Percentiles rank a stretch among this genome's conserved stretches.
Conservation (phyloP, 148 eudicot genomes). For the Talinum fruticosum region DNA sequence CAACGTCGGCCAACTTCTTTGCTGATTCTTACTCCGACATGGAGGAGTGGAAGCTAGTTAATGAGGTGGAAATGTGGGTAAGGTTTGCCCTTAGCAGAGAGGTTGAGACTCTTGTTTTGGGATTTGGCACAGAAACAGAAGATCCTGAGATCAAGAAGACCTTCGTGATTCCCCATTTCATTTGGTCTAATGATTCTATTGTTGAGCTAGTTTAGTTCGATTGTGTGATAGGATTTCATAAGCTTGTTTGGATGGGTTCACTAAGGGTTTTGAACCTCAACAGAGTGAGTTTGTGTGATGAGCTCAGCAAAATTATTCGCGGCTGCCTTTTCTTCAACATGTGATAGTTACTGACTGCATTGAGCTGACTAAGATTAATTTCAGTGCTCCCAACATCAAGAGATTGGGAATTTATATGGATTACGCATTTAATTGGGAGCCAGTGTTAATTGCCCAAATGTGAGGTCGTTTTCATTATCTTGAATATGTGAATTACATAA, state of each 20-base stretch:
- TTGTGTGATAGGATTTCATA: neutral
- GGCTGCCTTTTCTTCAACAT: neutral
- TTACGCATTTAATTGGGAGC: too few species aligned
- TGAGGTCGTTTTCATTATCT: neutral
- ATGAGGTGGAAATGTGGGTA: slow-evolving; percentile 3
- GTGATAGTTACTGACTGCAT: neutral
- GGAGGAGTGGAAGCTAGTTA: neutral
- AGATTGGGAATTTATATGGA: neutral
- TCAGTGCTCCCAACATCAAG: neutral
- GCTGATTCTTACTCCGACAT: too few species aligned
- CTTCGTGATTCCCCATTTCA: neutral
- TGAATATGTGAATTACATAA: neutral
- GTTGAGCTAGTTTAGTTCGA: neutral
- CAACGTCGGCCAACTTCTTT: too few species aligned
- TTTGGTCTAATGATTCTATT: neutral
- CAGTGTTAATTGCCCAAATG: neutral
- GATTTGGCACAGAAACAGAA: neutral
- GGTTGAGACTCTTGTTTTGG: slow-evolving; percentile 8
- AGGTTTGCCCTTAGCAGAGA: neutral
- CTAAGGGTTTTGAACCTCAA: neutral
- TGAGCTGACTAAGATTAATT: neutral
- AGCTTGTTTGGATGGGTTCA: neutral
- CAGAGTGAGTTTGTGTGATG: neutral
- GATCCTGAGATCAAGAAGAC: too few species aligned
- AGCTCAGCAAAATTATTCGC: neutral